phyloP scores from a whole-genome alignment of 495 filamentous ascomycete genomes.

The Aspergillus funiculosus region DNA sequence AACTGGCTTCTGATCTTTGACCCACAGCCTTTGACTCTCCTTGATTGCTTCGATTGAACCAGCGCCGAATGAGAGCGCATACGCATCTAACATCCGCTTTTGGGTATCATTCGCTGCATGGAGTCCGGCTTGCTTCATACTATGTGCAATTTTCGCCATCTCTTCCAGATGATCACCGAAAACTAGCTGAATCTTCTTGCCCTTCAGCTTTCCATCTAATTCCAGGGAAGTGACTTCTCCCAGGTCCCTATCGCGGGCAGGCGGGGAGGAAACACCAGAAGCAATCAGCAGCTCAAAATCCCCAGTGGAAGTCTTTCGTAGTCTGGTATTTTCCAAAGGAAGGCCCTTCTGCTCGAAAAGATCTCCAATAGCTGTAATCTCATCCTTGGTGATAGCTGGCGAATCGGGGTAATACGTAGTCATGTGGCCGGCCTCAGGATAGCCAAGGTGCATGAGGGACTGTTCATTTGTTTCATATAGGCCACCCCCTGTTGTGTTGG shows the following conservation, averaged over 20 bases:
- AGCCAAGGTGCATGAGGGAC: constrained; percentile 77
- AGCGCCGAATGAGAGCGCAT: constrained; percentile 75
- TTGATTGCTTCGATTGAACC: constrained; percentile 87
- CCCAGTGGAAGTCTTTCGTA: constrained; percentile 65
- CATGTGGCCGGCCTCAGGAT: constrained; percentile 74
- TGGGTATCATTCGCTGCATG: constrained; percentile 82
- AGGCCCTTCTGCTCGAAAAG: constrained; percentile 71
- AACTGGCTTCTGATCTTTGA: constrained; percentile 81
- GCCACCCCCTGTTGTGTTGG: constrained; percentile 49
- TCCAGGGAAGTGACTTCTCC: constrained; percentile 60
- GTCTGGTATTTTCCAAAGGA: constrained; percentile 79
- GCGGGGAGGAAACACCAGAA: constrained; percentile 56
- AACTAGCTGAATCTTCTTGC: constrained; percentile 66
- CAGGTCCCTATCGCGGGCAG: constrained; percentile 59
- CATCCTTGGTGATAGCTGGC: constrained; percentile 73
- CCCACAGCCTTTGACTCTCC: constrained; percentile 86
- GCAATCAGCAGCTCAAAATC: constrained; percentile 82
- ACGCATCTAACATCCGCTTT: constrained; percentile 74
- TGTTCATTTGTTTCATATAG: constrained; percentile 65
- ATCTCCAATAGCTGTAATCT: constrained; percentile 66
- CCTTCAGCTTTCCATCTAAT: constrained; percentile 56
- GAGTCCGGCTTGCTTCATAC: constrained; percentile 64
- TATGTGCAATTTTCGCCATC: constrained; percentile 70
- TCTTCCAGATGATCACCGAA: constrained; percentile 80
- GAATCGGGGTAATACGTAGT: constrained; percentile 92